Evolutionary conservation across 225 moss, liverwort and hornwort species (phyloP), one percentile per base, ranked within the genome.

Genomic region (Bryum argenteum): DNA sequence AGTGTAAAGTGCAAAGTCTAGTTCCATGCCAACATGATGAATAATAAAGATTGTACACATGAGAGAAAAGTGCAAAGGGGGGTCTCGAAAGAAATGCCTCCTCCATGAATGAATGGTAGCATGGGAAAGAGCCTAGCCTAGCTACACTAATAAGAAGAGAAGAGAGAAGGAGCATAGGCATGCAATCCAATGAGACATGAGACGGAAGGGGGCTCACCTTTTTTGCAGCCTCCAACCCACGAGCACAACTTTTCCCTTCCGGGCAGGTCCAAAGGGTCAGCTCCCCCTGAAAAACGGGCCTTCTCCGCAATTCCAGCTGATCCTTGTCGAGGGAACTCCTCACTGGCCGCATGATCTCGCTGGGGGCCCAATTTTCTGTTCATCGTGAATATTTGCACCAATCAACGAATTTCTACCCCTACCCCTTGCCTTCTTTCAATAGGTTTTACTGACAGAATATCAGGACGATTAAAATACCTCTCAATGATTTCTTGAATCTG

Each of bases 401-500:
- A 48, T 48, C 48, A 48, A 1, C 48, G 6, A 17, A 17, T 48
- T 48, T 48, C 48, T 48, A 17, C 48, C 47, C 48, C 48, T 14
- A 11, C 11, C 44, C 14, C 44, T 44, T 44, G 44, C 11, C 44
- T 13, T 44, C 3, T 14, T 44, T 14, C 44, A 11, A 44, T 12
- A 44, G 3, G 12, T 9, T 16, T 51, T 11, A 52, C 70, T 33
- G 33, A 33, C 59, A 44, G 44, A 79, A 79, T 58, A 74, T 28
- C 43, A 10, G 60, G 65, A 75, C 28, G 73, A 41, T 57, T 75
- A 79, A 42, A 65, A 74, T 64, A 58, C 37, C 14, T 33, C 70
- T 50, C 79, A 79, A 75, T 76, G 73, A 81, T 73, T 70, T 73
- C 60, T 59, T 64, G 39, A 53, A 70, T 69, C 54, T 28, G 37